A percentile compares a stretch with the other conserved stretches of the same genome.
These are phyloP conservation scores for Ephemerocybe angulata DNA, from an alignment of 768 basidiomycete species.

Conservation along the genomic window DNA sequence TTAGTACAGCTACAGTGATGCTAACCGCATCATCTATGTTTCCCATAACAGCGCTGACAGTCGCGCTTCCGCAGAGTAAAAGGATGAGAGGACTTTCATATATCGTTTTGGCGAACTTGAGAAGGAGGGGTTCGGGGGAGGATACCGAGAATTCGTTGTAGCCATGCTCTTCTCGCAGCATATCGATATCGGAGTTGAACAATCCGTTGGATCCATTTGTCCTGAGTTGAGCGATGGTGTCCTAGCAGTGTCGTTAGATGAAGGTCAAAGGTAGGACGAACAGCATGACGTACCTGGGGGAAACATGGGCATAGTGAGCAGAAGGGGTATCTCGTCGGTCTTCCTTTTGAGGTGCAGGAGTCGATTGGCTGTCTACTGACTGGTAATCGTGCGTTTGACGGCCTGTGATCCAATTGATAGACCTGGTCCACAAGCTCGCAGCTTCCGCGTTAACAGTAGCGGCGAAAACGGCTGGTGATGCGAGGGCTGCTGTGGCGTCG, in stretches of 20 bases:
- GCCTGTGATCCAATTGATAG: slow-evolving; percentile 38
- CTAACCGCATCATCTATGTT: slow-evolving; percentile 93
- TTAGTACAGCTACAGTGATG: slow-evolving; percentile 87
- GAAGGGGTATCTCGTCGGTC: slow-evolving; percentile 53
- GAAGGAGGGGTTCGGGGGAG: slow-evolving; percentile 69
- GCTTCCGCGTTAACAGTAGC: slow-evolving; percentile 47
- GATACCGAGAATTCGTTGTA: slow-evolving; percentile 94
- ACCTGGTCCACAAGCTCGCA: slow-evolving; percentile 48
- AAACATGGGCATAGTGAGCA: slow-evolving; percentile 62
- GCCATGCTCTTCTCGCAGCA: slow-evolving; percentile 65
- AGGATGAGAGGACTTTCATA: slow-evolving; percentile 94
- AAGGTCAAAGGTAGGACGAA: slow-evolving; percentile 3
- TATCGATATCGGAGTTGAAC: slow-evolving; percentile 54
- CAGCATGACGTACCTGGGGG: slow-evolving; percentile 51
- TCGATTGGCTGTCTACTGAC: slow-evolving; percentile 37
- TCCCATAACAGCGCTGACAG: slow-evolving; percentile 89
- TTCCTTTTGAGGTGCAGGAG: slow-evolving; percentile 28
- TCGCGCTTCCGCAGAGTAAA: slow-evolving; percentile 84
- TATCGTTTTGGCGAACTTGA: slow-evolving; percentile 93
- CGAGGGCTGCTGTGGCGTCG: slow-evolving; percentile 41
- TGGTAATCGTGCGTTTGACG: slow-evolving; percentile 29
- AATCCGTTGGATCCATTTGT: slow-evolving; percentile 65
- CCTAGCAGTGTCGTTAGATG: slow-evolving; percentile 38
- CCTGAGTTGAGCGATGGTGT: slow-evolving; percentile 68
- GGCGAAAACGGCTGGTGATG: slow-evolving; percentile 47